phyloP scores from a whole-genome alignment of 495 filamentous ascomycete species.

The Chaetomidium leptoderma region DNA sequence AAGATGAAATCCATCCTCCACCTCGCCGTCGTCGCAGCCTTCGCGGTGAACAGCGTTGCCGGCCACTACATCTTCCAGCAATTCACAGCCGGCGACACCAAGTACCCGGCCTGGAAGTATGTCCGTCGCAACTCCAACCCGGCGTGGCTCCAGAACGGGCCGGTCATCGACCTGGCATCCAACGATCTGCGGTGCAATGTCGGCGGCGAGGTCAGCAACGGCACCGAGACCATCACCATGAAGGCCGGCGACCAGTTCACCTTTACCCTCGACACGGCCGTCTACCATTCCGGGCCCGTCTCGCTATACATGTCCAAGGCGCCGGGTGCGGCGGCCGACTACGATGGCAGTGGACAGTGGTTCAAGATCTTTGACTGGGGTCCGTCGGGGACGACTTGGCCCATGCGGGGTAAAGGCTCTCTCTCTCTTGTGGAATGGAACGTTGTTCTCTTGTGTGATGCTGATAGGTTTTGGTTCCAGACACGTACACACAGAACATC shows the following conservation, averaged over 20 bases:
- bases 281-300: constrained; percentile 54
- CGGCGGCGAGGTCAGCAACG: constrained; percentile 44
- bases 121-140: constrained; percentile 52
- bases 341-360: constrained; percentile 49
- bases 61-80: constrained; percentile 50
- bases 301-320: constrained; percentile 49
- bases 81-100: constrained; percentile 41
- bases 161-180: constrained; percentile 51
- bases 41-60: constrained; percentile 31
- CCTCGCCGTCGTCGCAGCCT: constrained; percentile 25
- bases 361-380: constrained; percentile 51
- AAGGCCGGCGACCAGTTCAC: constrained; percentile 50
- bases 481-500: constrained; percentile 49
- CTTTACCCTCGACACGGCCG: constrained; percentile 48
- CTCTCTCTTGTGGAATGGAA: too few relatives aligned
- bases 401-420: constrained; percentile 16
- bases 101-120: constrained; percentile 47
- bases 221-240: constrained; percentile 45
- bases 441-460: not conserved
- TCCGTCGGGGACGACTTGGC: constrained; percentile 15
- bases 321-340: constrained; percentile 37
- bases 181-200: constrained; percentile 57
- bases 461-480: constrained; percentile 16
- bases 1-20: constrained; percentile 37
- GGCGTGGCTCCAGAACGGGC: constrained; percentile 47